phyloP scores from a whole-genome alignment of 768 basidiomycete species.

The Ramaria rubella region DNA sequence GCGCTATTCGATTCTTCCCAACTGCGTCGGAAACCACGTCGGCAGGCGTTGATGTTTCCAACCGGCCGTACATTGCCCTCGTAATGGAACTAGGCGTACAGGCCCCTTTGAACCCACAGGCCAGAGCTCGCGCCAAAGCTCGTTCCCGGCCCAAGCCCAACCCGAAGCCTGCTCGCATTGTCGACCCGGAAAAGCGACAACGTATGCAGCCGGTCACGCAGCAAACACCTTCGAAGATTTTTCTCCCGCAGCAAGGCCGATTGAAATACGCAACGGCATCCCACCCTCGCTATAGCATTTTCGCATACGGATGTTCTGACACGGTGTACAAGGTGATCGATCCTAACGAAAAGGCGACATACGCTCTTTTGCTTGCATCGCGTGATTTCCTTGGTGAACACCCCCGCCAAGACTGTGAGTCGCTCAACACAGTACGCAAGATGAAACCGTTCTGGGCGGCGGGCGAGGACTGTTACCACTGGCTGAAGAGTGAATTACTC shows the following conservation, averaged over 20 bases:
- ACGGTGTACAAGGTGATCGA: slow-evolving; percentile 15
- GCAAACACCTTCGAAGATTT: not conserved
- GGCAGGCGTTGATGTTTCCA: not conserved
- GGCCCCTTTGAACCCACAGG: not conserved
- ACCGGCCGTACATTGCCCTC: slow-evolving; percentile 17
- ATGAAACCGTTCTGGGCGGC: slow-evolving; percentile 13
- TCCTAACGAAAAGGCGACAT: not conserved
- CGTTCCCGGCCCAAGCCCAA: too few relatives aligned
- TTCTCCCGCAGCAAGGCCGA: not conserved
- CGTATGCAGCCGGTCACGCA: not conserved
- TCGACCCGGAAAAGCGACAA: slow-evolving; percentile 6
- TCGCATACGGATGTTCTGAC: slow-evolving; percentile 14
- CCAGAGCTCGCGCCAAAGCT: not conserved
- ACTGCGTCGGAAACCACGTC: not conserved
- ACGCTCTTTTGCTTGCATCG: too few relatives aligned
- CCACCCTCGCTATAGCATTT: slow-evolving; percentile 19
- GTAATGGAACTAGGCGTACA: slow-evolving; percentile 19
- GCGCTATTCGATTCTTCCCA: slow-evolving; percentile 10
- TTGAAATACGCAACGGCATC: not conserved
- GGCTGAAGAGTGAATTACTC: not conserved
- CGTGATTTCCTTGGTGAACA: slow-evolving; percentile 2
- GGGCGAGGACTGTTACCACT: not conserved
- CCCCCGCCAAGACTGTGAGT: slow-evolving; percentile 1
- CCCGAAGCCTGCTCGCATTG: too few relatives aligned
- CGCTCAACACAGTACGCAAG: too few relatives aligned